Base-by-base conservation (phyloP, 2,329 filamentous ascomycete species). In the Fusarium concolor region DNA sequence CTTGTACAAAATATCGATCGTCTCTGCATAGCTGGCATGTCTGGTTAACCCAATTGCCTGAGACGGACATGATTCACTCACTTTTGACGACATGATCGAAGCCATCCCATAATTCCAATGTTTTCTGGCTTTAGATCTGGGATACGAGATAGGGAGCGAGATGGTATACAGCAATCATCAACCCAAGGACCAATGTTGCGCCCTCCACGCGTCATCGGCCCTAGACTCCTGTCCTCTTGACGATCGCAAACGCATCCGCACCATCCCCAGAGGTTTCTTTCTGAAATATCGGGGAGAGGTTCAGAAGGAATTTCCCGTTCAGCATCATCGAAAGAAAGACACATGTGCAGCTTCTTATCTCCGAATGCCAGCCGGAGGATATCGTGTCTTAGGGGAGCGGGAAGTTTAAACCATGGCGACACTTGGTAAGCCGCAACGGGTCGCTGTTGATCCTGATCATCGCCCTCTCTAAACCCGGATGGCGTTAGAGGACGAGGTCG, bases 31-130 rank as follows among this genome's bases (percentile, higher is more conserved):
- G n/a, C 61, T 67, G 1, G 1, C 4, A 17, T 14, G 5, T 33
- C 31, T 28, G 9, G 10, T 62, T 2, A 54, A 3, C 22, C 2
- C 15, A 5, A 2, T 45, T n/a, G 1, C 14, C 31, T 4, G 3
- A 10, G 3, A 9, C 2, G 11, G 9, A 38, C 6, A 10, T 14
- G 5, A 9, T 5, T 10, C 6, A 22, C 35, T 39, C 29, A 46
- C 56, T 56, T 59, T 47, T 59, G 56, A 14, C 56, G 56, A 39
- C 56, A 59, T 3, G 56, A 59, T 7, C 9, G 33, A 6, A 59
- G 3, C 56, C 56, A 59, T 1, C 56, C 56, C 22, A 56, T 47
- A 2, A 59, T 18, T 3, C 51, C 42, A 2, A 59, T 35, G 0
- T 24, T 43, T 5, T 10, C 11, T 3, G 28, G 6, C 26, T 38